Base-by-base conservation (phyloP, 257 asterid genomes). In the Gardenia jasminoides region DNA sequence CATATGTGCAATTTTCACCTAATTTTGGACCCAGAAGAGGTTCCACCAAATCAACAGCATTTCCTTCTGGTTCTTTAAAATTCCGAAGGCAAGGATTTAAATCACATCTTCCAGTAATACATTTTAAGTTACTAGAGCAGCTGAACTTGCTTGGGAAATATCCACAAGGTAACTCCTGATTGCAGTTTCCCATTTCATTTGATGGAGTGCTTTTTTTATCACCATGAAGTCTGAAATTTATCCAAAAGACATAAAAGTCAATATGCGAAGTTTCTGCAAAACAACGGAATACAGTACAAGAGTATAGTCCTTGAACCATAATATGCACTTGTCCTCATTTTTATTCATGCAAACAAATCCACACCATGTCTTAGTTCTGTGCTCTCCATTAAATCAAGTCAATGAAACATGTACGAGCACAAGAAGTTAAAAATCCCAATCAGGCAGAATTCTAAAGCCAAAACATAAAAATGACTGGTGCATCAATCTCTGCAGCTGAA, bases 141-240 rank as follows among this genome's bases (percentile, higher is more conserved):
- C 76, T 77, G 79, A 86, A 80, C 62, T 71, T 72, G 76, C 74
- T 86, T 41, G 83, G 82, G 70, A 76, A 80, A 76, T 11, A 69
- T 31, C 85, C 77, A 79, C 71, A 67, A 50, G 84, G 76, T 48
- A 76, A 84, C 76, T 74, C 86, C 76, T 76, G 89, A 58, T 74
- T 74, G 82, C 80, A 71, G 72, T 80, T 84, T 74, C 81, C 88
- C 50, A 61, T 80, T 79, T 79, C 80, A 81, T 78, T 78, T 71
- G 73, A 74, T 16, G 72, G 66, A 74, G 78, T 79, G 67, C 75
- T 72, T 76, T 75, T 70, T 43, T 83, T 84, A 73, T 71, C 54
- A 77, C 82, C 82, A 68, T 80, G 81, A 80, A 78, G 67, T 73
- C 88, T 82, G 87, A 76, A 76, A 74, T 82, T 68, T 66, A 79